These are phyloP conservation scores for Talaromyces adpressus DNA, from an alignment of 495 filamentous ascomycete genomes.

Conservation along the genomic window DNA sequence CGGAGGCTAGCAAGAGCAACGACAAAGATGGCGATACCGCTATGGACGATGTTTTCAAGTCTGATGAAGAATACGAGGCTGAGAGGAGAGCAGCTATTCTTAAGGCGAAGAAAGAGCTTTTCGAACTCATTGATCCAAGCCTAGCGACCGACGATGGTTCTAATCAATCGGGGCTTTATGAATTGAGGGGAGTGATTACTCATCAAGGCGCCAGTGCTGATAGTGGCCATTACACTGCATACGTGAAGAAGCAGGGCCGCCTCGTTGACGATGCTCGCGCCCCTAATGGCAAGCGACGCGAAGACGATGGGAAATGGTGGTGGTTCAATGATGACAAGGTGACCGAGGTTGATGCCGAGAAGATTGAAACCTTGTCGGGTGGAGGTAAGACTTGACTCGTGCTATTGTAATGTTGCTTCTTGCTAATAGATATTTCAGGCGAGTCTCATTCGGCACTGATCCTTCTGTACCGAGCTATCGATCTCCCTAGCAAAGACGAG, in stretches of 20 bases:
- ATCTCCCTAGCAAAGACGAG: conserved; percentile 44
- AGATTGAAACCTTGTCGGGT: conserved; percentile 83
- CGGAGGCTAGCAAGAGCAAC: conserved; percentile 38
- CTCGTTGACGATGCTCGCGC: conserved; percentile 50
- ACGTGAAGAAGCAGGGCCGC: conserved; percentile 80
- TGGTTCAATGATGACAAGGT: conserved; percentile 99
- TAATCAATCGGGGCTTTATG: conserved; percentile 90
- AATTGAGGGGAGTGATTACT: conserved; percentile 90
- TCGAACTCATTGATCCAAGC: conserved; percentile 62
- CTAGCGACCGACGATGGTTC: conserved; percentile 69
- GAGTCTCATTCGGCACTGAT: conserved; percentile 95
- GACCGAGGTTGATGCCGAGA: conserved; percentile 81
- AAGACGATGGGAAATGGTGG: conserved; percentile 95
- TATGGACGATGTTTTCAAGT: conserved; percentile 78
- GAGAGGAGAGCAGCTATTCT: conserved; percentile 68
- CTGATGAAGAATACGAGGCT: conserved; percentile 84
- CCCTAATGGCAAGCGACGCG: conserved; percentile 53
- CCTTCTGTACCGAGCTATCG: conserved; percentile 82
- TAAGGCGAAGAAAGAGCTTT: conserved; percentile 75
- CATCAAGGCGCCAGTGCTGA: conserved; percentile 96
- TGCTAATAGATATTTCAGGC: conserved; percentile 36
- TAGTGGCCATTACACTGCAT: conserved; percentile 95
- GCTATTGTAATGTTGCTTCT: not conserved
- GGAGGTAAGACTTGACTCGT: conserved; percentile 55
- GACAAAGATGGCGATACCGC: conserved; percentile 59